Conservation (phyloP, 768 basidiomycete species). For the Psilocybe tampanensis region DNA sequence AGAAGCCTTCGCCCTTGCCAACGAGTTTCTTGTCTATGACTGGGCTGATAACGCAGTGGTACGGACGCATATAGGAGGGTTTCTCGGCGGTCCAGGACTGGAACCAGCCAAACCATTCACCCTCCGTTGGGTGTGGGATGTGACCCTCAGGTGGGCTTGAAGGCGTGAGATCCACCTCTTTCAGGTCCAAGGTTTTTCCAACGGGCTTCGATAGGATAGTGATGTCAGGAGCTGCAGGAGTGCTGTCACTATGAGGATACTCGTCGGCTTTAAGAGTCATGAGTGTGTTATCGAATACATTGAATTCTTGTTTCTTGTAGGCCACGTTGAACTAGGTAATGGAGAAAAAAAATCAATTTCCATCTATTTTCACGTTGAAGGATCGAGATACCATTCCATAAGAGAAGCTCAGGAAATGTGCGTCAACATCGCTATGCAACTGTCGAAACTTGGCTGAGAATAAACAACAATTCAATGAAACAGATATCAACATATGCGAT, state of each 20-base stretch:
- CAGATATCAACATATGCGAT: neutral
- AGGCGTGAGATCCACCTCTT: neutral
- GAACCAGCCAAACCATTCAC: constrained; percentile 1
- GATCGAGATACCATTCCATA: constrained; percentile 5
- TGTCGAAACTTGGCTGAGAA: constrained; percentile 5
- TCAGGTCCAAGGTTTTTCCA: neutral
- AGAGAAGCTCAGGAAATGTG: constrained; percentile 5
- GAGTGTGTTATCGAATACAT: constrained; percentile 2
- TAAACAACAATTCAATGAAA: neutral
- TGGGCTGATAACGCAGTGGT: constrained; percentile 5
- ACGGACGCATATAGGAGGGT: neutral
- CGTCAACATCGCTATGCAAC: constrained; percentile 3
- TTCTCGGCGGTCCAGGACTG: neutral
- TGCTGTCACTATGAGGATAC: neutral
- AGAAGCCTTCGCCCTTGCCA: constrained; percentile 4
- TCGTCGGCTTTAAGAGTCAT: constrained; percentile 3
- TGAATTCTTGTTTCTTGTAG: constrained; percentile 4
- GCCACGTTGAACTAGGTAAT: constrained; percentile 1
- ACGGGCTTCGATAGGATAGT: constrained; percentile 8
- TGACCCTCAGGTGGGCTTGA: neutral
- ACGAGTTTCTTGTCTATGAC: neutral
- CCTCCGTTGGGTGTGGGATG: neutral
- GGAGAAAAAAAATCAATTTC: neutral
- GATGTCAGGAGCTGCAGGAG: neutral
- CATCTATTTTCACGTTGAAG: neutral